Evolutionary conservation across 2,329 filamentous ascomycete genomes (phyloP), one percentile per base, ranked within the genome.

Genomic region (Sphaerulina vaccinii): DNA sequence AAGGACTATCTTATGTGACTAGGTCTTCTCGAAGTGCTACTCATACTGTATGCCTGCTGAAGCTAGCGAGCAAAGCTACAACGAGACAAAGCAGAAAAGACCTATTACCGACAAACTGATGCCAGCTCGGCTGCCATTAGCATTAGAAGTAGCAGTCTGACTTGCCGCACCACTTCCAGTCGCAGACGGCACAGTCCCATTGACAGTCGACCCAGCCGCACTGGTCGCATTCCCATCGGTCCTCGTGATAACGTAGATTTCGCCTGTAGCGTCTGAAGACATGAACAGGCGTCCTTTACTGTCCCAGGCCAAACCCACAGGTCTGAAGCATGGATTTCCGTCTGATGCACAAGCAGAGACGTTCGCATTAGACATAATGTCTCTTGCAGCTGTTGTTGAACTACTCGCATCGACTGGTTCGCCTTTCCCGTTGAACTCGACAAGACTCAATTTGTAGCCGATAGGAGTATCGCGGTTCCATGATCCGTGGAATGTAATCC

Each of bases 401-500:
- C 72, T 71, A 15, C 70, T 60, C 6, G 65, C 58, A 9, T 71
- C 73, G 1, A 67, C 67, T 2, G 78, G 77, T 33, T 73, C 70
- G 23, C 76, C 78, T 38, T 73, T 69, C 21, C 69, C 58, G n/a
- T n/a, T n/a, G 55, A 80, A 80, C 5, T 66, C 64, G 6, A 81
- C 67, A 4, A 74, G 65, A 19, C 70, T 73, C 49, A 81, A 62
- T 55, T 78, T 78, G 66, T 80, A 80, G 22, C 78, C 78, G 2
- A 73, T 70, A 21, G 77, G 77, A 0, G 68, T 59, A 23, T 72
- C 66, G 11, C 76, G 70, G 54, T 81, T 71, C 75, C 86, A 89
- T 67, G 81, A 85, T 11, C 87, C 86, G 67, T 88, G 86, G 69
- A 90, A 88, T 0, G 82, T 75, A 15, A 90, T 72, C 70, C 81